Evolutionary conservation across 2,329 filamentous ascomycete genomes (phyloP).

Genomic region (Phyllosticta ampelicida): DNA sequence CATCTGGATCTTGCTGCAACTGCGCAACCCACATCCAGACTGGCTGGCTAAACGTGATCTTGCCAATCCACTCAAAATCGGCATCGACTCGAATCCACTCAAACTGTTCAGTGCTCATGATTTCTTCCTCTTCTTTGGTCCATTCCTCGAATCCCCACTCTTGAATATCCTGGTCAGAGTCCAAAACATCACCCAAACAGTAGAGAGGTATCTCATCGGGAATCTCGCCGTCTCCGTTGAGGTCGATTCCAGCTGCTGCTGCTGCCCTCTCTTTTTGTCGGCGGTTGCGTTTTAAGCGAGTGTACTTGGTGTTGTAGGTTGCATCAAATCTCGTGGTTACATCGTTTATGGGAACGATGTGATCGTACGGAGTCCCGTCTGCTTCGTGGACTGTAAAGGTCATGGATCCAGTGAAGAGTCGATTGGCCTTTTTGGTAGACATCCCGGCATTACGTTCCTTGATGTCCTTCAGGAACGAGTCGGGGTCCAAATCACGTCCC

Average conservation of each 20-base stretch:
- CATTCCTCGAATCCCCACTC: constrained; percentile 84
- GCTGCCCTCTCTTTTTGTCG: constrained; percentile 68
- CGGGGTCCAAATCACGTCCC: constrained; percentile 47
- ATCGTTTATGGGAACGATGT: constrained; percentile 92
- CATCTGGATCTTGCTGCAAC: constrained; percentile 90
- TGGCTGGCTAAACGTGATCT: constrained; percentile 71
- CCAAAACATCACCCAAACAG: constrained; percentile 82
- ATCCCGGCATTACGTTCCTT: constrained; percentile 46
- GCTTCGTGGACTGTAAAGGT: constrained; percentile 97
- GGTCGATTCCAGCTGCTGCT: constrained; percentile 52
- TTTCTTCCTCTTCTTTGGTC: constrained; percentile 75
- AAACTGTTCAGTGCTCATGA: constrained; percentile 93
- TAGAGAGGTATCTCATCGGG: constrained; percentile 80
- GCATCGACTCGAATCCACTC: constrained; percentile 98
- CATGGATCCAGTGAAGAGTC: constrained; percentile 89
- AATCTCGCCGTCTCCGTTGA: constrained; percentile 43
- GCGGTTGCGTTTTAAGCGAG: constrained; percentile 81
- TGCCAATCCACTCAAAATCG: constrained; percentile 95
- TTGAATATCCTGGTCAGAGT: constrained; percentile 66
- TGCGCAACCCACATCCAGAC: constrained; percentile 98
- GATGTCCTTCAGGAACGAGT: constrained; percentile 72
- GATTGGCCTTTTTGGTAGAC: constrained; percentile 41
- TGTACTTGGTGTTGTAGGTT: constrained; percentile 98
- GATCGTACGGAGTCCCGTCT: constrained; percentile 94
- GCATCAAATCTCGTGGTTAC: constrained; percentile 80